phyloP scores from a whole-genome alignment of 2,329 filamentous ascomycete genomes.

The Sclerotinia borealis region DNA sequence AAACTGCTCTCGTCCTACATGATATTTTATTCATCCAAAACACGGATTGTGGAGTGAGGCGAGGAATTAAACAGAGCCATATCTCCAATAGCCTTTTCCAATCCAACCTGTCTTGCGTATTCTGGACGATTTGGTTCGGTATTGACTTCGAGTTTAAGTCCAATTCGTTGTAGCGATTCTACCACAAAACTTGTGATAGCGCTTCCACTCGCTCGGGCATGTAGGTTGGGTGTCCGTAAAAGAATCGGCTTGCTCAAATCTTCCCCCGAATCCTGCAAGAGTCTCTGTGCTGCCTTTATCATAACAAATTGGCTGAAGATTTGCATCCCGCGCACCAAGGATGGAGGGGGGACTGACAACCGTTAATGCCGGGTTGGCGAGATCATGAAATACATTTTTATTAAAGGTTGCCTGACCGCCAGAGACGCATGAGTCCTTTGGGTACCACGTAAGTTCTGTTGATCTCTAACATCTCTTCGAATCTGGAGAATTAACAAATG shows the following conservation, averaged over 20 bases:
- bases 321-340: background rate
- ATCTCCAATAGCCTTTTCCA: background rate
- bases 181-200: background rate
- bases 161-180: background rate
- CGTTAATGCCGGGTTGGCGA: background rate
- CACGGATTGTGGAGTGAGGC: background rate
- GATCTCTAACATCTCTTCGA: background rate
- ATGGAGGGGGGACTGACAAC: background rate
- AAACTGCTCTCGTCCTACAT: background rate
- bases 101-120: background rate
- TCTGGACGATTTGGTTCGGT: background rate
- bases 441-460: background rate
- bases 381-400: background rate
- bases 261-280: background rate
- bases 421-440: constrained; percentile 4
- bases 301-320: background rate
- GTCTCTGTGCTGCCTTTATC: background rate
- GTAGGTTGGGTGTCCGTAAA: background rate
- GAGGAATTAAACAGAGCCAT: background rate
- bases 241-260: background rate
- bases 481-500: background rate
- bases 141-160: background rate
- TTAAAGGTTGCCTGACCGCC: no score
- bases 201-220: background rate
- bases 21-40: background rate